Conservation (phyloP, 768 basidiomycete species). For the Collybiopsis confluens region DNA sequence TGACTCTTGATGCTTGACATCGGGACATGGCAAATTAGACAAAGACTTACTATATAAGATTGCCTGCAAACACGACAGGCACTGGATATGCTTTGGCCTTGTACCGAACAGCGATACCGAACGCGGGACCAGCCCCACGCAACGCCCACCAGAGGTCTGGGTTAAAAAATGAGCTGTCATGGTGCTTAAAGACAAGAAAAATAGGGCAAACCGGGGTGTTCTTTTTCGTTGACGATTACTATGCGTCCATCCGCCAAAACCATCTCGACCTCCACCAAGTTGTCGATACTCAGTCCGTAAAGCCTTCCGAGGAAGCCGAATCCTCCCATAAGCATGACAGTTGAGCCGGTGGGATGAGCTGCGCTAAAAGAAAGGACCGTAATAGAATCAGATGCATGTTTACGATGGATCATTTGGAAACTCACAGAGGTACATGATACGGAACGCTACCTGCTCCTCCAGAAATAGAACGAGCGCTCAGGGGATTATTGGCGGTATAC, state of each 20-base stretch:
- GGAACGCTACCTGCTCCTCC: conserved; percentile 56
- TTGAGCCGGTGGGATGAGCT: conserved; percentile 76
- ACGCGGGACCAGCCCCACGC: conserved; percentile 76
- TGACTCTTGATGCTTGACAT: background rate
- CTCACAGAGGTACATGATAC: conserved; percentile 79
- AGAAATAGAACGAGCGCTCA: conserved; percentile 52
- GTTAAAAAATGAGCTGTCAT: background rate
- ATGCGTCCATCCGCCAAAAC: conserved; percentile 90
- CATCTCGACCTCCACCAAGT: conserved; percentile 87
- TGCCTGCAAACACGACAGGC: conserved; percentile 89
- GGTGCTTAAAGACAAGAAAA: background rate
- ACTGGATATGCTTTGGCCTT: conserved; percentile 86
- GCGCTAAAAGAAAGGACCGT: conserved; percentile 37
- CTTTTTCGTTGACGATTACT: conserved; percentile 67
- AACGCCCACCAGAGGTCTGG: conserved; percentile 87
- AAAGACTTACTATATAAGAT: conserved; percentile 77
- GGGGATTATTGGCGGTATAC: conserved; percentile 63
- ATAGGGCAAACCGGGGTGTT: conserved; percentile 53
- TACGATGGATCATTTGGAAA: conserved; percentile 7
- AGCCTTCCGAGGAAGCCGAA: conserved; percentile 85
- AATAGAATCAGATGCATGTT: background rate
- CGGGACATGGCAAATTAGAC: background rate
- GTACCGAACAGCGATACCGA: conserved; percentile 87
- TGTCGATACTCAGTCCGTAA: conserved; percentile 85
- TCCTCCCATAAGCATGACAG: conserved; percentile 80